Evolutionary conservation across 257 asterid genomes (phyloP), one percentile per base, ranked within the genome.

Genomic region (Solanum clarkiae): DNA sequence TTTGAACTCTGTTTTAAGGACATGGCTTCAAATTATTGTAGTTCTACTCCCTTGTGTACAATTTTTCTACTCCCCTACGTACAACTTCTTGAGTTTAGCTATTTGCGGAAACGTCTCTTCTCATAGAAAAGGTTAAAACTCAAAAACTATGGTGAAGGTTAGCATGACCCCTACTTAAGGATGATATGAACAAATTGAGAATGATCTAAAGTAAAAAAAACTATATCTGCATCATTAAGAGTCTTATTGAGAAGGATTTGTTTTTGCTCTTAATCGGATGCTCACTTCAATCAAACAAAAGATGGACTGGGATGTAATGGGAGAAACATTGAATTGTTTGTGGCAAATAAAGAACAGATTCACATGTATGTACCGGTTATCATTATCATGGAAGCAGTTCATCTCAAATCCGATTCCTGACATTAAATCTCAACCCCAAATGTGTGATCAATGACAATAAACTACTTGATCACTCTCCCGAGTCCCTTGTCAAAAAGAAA

Each of bases 91-190:
- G 49, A 68, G 24, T 68, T 68, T 9, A 22, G 54, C 29, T 17
- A 70, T 32, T 17, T 69, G 79, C 53, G 9, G 79, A 69, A 70
- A 65, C 71, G 20, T 65, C 20, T 26, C 44, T 26, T 63, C 71
- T 26, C 71, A 26, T 26, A 70, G 13, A 32, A 32, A 29, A 22
- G 47, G 12, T 15, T 66, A 32, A 66, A 66, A 66, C 75, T 32
- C 75, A 66, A 66, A 66, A 29, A 66, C 47, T 32, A 42, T 17
- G 18, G 80, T 42, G 10, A 13, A 70, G 80, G 86, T 89, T 88
- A 87, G 90, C 89, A 90, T 90, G 89, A 86, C 87, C 89, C 91
- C 86, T 90, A 90, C 81, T 85, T 89, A 87, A 89, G 88, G 90
- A 90, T 90, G 91, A 90, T 90, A 87, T 86, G 89, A 88, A 86